Evolutionary conservation across 768 basidiomycete genomes (phyloP).

Genomic region (Mycena crocata): DNA sequence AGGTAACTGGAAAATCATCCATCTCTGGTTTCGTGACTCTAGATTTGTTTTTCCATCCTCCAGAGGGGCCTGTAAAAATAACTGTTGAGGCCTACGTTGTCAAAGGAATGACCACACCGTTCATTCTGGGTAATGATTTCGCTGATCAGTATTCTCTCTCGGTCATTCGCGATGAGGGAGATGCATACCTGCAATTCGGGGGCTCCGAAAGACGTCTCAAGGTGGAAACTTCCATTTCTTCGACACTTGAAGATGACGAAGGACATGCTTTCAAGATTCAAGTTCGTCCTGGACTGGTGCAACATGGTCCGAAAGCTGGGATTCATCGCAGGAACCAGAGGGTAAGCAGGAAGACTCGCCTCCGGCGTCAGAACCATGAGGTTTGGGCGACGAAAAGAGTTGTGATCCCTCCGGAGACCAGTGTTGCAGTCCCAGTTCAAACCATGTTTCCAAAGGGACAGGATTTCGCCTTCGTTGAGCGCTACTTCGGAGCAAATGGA

Average conservation of each 20-base stretch:
- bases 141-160: conserved; percentile 48
- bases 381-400: conserved; percentile 19
- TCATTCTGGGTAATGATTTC: conserved; percentile 48
- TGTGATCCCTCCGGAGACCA: conserved; percentile 28
- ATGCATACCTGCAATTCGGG: conserved; percentile 7
- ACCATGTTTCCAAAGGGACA: neutral
- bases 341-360: neutral
- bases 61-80: conserved; percentile 37
- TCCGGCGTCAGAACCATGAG: neutral
- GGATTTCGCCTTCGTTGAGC: conserved; percentile 25
- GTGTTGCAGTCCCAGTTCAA: conserved; percentile 12
- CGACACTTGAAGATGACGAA: neutral
- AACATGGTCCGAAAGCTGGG: neutral
- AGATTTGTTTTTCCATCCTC: conserved; percentile 38
- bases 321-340: conserved; percentile 7
- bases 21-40: conserved; percentile 45
- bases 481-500: conserved; percentile 9
- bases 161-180: conserved; percentile 31
- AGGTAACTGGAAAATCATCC: conserved; percentile 43
- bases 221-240: conserved; percentile 1
- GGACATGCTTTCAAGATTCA: conserved; percentile 13
- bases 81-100: conserved; percentile 44
- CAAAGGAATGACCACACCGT: conserved; percentile 42
- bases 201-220: conserved; percentile 1
- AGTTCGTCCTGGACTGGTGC: neutral